Base-by-base conservation (phyloP, 192 early-diverging fungal species). In the Coemansia furcata region DNA sequence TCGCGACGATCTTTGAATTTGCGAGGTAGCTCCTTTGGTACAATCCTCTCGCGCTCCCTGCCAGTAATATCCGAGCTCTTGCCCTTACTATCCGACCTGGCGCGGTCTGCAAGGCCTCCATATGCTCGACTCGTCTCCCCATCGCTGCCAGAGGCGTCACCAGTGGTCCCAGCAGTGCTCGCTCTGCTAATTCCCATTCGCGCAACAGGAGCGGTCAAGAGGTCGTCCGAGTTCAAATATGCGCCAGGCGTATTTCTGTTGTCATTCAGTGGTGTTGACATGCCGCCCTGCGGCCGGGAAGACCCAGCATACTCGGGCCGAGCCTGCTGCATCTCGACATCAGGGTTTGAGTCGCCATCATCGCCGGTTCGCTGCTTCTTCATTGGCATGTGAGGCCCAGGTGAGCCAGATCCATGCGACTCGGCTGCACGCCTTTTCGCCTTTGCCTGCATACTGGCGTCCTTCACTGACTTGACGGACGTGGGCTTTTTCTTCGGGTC, bases 341-440 rank as follows among this genome's bases (percentile, higher is more conserved):
- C 72, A 26, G 35, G 8, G n/a, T 70, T 72, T 1, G 66, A 38
- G 14, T 49, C 64, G 7, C 30, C 42, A 46, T 71, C 71, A n/a
- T 32, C 68, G 32, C 23, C 52, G 1, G 65, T 71, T 37, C 63
- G 26, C 38, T 54, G 65, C 72, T 54, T 63, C 63, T 74, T 80
- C 17, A 42, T 38, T 11, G 43, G 44, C 15, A 30, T 9, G n/a
- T 52, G 40, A 12, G 77, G 67, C 36, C 57, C 78, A 6, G 73
- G 73, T 30, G 79, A 81, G 30, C 68, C 71, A 8, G 71, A 72
- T 12, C 62, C 52, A 14, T 65, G 73, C 12, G 65, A 14, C 6
- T 81, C 74, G 2, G 70, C 49, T 4, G 73, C 62, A 1, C 74
- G 70, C 65, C 76, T 81, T 32, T 76, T 81, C 3, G 67, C 32